These are phyloP conservation scores for Gonium pectorale DNA, from an alignment of 139 green algal species.

Conservation along the genomic window DNA sequence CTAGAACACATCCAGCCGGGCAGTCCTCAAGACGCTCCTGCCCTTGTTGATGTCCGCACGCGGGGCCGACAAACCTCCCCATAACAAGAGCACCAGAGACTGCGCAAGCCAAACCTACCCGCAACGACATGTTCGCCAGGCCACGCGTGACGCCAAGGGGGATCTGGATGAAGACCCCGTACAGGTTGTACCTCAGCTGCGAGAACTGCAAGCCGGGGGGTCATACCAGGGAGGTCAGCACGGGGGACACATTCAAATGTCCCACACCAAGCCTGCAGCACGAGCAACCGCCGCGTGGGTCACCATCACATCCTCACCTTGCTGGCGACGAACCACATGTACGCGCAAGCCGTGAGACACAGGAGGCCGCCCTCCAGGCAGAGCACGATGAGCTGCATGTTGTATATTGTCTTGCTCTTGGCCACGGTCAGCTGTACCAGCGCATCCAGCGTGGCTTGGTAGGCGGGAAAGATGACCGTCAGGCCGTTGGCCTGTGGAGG, in stretches of 20 bases:
- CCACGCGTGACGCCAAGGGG: neutral
- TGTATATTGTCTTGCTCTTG: neutral
- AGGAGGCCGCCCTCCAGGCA: conserved; percentile 2
- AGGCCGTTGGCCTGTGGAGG: neutral
- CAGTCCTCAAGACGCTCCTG: too few species aligned
- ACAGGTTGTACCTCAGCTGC: neutral
- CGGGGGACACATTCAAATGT: too few species aligned
- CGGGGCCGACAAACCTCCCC: too few species aligned
- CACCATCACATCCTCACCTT: neutral
- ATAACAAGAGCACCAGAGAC: too few species aligned
- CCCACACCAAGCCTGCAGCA: neutral
- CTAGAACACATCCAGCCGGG: too few species aligned
- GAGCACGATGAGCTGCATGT: conserved; percentile 25
- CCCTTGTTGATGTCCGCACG: too few species aligned
- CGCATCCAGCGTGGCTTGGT: neutral
- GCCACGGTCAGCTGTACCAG: conserved; percentile 12
- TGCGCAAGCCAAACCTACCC: too few species aligned
- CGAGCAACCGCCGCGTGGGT: neutral
- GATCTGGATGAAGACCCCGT: conserved; percentile 6
- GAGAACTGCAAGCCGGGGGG: neutral
- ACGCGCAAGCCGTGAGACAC: neutral
- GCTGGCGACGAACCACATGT: neutral
- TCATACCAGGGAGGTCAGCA: neutral
- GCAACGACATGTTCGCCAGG: conserved; percentile 24
- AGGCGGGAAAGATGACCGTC: neutral